A percentile compares a stretch with the other conserved stretches of the same genome.
Conservation (phyloP, 169 alveolate genomes). For the Eimeria nieschulzi region DNA sequence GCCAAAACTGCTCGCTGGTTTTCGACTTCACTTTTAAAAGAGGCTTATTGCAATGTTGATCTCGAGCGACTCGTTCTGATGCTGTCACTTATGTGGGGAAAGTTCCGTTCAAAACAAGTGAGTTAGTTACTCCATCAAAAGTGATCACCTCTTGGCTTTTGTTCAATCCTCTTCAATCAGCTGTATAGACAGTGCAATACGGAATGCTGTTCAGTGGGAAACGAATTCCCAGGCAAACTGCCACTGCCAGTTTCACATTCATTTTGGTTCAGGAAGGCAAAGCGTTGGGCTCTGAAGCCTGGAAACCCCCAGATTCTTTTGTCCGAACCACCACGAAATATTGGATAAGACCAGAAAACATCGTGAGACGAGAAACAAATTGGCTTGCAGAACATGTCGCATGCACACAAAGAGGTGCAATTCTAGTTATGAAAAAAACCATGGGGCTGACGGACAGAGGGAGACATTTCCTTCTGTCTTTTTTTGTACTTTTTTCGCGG, state of each 20-base stretch:
- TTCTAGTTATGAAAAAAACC: no score
- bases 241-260: no score
- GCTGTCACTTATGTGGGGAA: conserved; percentile 81
- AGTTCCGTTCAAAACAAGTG: conserved; percentile 74
- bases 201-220: no score
- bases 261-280: conserved; percentile 13
- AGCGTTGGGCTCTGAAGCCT: conserved; percentile 43
- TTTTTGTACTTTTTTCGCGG: no score
- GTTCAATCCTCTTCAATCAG: no score
- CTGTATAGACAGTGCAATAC: no score
- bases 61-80: conserved; percentile 82
- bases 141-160: no score
- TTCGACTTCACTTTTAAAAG: conserved; percentile 80
- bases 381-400: no score
- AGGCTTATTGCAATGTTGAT: conserved; percentile 82
- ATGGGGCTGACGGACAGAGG: no score
- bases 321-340: conserved; percentile 84
- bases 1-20: conserved; percentile 81
- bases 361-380: conserved; percentile 20
- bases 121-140: not conserved
- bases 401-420: no score
- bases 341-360: conserved; percentile 83
- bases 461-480: no score
- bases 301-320: conserved; percentile 87
- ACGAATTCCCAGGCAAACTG: no score